Base-by-base conservation (phyloP, 164 flowering plant genomes). In the Nymphaea thermarum region DNA sequence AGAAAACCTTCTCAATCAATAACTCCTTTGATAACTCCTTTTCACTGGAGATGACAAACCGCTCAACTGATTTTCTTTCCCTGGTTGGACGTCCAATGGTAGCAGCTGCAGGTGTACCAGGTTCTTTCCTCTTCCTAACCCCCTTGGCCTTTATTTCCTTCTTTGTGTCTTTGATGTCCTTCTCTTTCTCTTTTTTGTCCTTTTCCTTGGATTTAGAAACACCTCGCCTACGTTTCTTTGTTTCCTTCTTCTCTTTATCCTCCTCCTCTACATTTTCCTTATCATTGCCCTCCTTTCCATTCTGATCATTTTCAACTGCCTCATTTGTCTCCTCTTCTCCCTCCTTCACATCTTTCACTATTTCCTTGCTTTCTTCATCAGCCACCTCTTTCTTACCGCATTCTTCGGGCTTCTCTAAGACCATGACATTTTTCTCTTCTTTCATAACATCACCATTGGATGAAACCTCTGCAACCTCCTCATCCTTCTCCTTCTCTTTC, bases 41-140 rank as follows among this genome's bases (percentile, higher is more conserved):
- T 41, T 62, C 64, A 17, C 42, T 62, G n/a, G 36, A 62, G 8
- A 62, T 41, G 10, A 62, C 42, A 62, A 62, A 62, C 41, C 64
- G 36, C 64, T 62, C 64, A 62, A 62, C 42, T 4, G 64, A 62
- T 17, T 62, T 62, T 41, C 64, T 62, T 62, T 62, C 64, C 18
- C 64, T 62, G 11, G 64, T 17, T 17, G 64, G 64, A 3, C 64
- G 64, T 17, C n/a, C 64, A 17, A 62, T 62, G 64, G 42, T 17
- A 62, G 42, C 0, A 11, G 64, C 7, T 10, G 64, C 64, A 3
- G 64, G 64, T 17, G 64, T 62, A 62, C 41, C 18, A 12, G 12
- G 64, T 3, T 62, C 42, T 8, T 41, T 62, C 64, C 42, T 62
- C 42, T 41, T 62, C 42, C 7, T 41, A 17, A 3, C 4, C 64